These are phyloP conservation scores for Oryza coarctata DNA, from an alignment of 176 grass and related monocot species.

Conservation along the genomic window DNA sequence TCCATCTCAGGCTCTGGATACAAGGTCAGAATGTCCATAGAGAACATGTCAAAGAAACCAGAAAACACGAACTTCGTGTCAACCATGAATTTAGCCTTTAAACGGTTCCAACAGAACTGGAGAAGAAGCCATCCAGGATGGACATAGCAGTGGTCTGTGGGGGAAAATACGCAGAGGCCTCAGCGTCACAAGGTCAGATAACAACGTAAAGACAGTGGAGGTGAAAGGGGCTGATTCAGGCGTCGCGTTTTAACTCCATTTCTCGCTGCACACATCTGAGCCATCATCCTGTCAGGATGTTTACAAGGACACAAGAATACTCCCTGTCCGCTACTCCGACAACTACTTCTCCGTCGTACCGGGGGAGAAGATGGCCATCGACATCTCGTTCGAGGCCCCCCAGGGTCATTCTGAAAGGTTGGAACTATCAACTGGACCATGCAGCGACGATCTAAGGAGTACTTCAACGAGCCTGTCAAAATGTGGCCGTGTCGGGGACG, in stretches of 20 bases:
- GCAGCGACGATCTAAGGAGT: slow-evolving; percentile 39
- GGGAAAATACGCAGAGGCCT: slow-evolving; percentile 42
- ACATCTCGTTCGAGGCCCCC: slow-evolving; percentile 72
- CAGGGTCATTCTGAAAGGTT: slow-evolving; percentile 65
- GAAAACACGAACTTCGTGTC: slow-evolving; percentile 4
- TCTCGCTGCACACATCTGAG: slow-evolving; percentile 72
- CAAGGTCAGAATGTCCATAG: slow-evolving; percentile 59
- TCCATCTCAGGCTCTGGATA: slow-evolving; percentile 50
- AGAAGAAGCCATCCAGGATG: slow-evolving; percentile 7
- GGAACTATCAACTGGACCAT: slow-evolving; percentile 68
- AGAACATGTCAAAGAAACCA: slow-evolving; percentile 67
- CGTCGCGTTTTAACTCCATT: slow-evolving; percentile 84
- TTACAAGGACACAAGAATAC: slow-evolving; percentile 81
- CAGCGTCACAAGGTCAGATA: slow-evolving; percentile 3
- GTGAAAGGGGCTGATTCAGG: slow-evolving; percentile 66
- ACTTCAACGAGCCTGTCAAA: neutral
- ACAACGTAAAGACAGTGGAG: slow-evolving; percentile 25
- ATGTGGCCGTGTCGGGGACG: neutral
- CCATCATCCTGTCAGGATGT: slow-evolving; percentile 18
- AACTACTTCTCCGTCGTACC: slow-evolving; percentile 84
- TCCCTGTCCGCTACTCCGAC: slow-evolving; percentile 90
- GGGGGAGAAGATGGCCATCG: slow-evolving; percentile 60
- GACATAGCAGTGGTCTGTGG: slow-evolving; percentile 35
- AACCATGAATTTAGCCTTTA: neutral
- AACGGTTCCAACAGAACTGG: slow-evolving; percentile 7